Evolutionary conservation across 306 rosid genomes (phyloP).

Genomic region (Vicia villosa): DNA sequence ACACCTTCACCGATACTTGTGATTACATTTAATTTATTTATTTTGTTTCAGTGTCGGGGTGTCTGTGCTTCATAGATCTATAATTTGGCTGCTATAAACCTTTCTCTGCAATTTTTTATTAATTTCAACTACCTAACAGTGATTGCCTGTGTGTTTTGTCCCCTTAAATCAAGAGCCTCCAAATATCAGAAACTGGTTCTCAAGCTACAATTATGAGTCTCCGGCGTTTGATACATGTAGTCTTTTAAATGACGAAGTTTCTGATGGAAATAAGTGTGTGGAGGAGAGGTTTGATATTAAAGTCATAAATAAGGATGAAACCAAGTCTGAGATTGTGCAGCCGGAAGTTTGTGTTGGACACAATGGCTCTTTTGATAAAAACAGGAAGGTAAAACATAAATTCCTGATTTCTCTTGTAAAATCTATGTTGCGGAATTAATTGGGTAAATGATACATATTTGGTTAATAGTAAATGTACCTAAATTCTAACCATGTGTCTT

Average conservation of each 20-base stretch:
- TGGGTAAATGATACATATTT: background rate
- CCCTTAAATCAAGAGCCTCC: slow-evolving; percentile 55
- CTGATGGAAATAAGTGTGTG: slow-evolving; percentile 34
- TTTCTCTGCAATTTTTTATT: background rate
- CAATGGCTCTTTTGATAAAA: background rate
- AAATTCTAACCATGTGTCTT: background rate
- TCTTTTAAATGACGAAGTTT: slow-evolving; percentile 35
- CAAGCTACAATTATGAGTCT: slow-evolving; percentile 75
- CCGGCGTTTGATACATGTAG: slow-evolving; percentile 40
- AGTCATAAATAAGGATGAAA: slow-evolving; percentile 32
- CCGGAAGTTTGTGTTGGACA: slow-evolving; percentile 2
- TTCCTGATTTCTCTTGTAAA: slow-evolving; percentile 13
- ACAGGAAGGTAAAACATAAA: background rate
- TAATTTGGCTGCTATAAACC: slow-evolving; percentile 1
- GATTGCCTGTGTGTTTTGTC: background rate
- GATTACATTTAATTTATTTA: too few relatives aligned
- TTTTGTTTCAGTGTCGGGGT: too few relatives aligned
- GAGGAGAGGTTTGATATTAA: slow-evolving; percentile 35
- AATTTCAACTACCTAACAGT: slow-evolving; percentile 4
- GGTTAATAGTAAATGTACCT: background rate
- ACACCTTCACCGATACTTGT: too few relatives aligned
- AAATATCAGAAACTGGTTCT: slow-evolving; percentile 75
- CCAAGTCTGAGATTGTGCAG: slow-evolving; percentile 14
- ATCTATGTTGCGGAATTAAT: background rate
- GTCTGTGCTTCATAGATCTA: background rate